Percentiles rank a stretch among this genome's conserved stretches.
phyloP scores from a whole-genome alignment of 2,329 filamentous ascomycete genomes.

The Arthrobotrys conoides region DNA sequence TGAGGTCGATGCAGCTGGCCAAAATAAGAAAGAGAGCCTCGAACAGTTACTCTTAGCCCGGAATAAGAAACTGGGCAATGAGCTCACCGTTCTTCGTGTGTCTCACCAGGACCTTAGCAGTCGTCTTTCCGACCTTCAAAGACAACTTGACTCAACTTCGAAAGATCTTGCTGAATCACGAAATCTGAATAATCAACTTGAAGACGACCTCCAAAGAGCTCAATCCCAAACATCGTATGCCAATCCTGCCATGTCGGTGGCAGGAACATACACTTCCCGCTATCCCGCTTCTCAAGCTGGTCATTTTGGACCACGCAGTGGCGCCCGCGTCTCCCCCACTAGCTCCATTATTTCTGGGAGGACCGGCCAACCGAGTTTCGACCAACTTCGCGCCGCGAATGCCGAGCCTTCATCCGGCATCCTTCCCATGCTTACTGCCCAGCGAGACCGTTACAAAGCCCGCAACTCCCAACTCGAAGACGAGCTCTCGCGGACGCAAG shows the following conservation, averaged over 20 bases:
- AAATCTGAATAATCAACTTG: slow-evolving; percentile 86
- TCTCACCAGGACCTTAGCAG: slow-evolving; percentile 92
- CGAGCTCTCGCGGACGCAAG: slow-evolving; percentile 87
- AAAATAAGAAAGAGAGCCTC: slow-evolving; percentile 79
- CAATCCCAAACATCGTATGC: slow-evolving; percentile 86
- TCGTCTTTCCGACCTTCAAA: slow-evolving; percentile 83
- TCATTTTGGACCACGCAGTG: slow-evolving; percentile 71
- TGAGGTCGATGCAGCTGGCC: slow-evolving; percentile 65
- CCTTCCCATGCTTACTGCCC: slow-evolving; percentile 96
- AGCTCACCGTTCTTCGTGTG: slow-evolving; percentile 88
- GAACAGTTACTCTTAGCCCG: slow-evolving; percentile 91
- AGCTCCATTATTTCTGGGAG: slow-evolving; percentile 99
- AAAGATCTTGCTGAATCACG: slow-evolving; percentile 88
- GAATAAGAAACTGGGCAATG: slow-evolving; percentile 96
- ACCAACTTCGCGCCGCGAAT: slow-evolving; percentile 57
- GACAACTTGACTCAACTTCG: slow-evolving; percentile 85
- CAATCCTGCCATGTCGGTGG: slow-evolving; percentile 85
- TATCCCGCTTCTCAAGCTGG: slow-evolving; percentile 76
- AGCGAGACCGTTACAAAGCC: slow-evolving; percentile 98
- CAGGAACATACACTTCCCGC: slow-evolving; percentile 87
- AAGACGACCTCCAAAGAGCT: slow-evolving; percentile 89
- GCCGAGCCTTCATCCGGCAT: slow-evolving; percentile 78
- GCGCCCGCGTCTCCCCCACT: slow-evolving; percentile 84
- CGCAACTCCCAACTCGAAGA: slow-evolving; percentile 91
- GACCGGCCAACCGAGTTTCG: slow-evolving; percentile 73